phyloP scores from a whole-genome alignment of 805 yeast genomes.

The Saccharomycopsis selenospora region DNA sequence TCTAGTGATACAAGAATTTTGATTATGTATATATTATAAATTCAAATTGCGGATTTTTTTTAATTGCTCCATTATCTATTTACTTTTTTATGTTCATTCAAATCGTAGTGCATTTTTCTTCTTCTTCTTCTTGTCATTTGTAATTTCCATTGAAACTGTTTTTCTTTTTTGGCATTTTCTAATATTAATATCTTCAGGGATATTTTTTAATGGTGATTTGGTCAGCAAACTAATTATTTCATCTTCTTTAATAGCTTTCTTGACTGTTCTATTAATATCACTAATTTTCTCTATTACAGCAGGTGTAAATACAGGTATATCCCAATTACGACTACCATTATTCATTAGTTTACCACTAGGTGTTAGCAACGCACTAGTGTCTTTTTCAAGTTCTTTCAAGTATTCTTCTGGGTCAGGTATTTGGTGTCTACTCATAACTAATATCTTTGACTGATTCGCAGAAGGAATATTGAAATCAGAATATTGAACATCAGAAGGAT shows the following conservation, averaged over 20 bases:
- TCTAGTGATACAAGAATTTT: constrained; percentile 40
- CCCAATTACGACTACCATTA: constrained; percentile 27
- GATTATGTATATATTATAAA: too few species aligned
- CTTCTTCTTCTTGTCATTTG: constrained; percentile 7
- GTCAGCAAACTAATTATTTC: constrained; percentile 3
- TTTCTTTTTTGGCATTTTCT: too few species aligned
- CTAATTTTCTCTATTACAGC: constrained; percentile 27
- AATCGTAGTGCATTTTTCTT: too few species aligned
- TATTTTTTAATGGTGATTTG: too few species aligned
- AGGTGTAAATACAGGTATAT: constrained; percentile 32
- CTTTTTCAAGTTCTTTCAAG: constrained; percentile 15
- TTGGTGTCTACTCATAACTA: constrained; percentile 8
- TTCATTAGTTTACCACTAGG: constrained; percentile 22
- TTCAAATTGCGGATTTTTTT: too few species aligned
- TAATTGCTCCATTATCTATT: too few species aligned
- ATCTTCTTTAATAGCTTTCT: constrained; percentile 7
- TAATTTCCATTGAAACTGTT: too few species aligned
- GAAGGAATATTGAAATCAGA: constrained; percentile 19
- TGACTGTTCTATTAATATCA: constrained; percentile 23
- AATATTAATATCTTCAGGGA: too few species aligned
- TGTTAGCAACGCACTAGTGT: constrained; percentile 24
- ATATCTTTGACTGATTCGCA: constrained; percentile 14
- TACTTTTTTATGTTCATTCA: too few species aligned
- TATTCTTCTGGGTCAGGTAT: constrained; percentile 8
- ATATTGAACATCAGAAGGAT: not conserved